Conservation (phyloP, 1,284 basidiomycete genomes). For the Sanghuangporus baumii region DNA sequence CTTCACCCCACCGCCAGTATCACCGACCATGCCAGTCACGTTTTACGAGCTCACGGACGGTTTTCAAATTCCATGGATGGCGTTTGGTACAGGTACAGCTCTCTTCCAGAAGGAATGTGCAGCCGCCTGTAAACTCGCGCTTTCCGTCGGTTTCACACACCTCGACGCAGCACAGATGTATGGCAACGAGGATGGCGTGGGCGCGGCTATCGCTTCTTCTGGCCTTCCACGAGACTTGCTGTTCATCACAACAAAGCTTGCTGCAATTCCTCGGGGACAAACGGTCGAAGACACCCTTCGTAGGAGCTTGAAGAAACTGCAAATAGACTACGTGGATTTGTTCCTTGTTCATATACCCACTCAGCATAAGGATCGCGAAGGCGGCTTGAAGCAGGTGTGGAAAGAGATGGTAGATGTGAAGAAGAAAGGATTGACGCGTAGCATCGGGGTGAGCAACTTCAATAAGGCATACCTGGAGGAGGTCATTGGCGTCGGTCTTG, state of each 20-base stretch:
- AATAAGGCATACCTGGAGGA: slow-evolving; percentile 58
- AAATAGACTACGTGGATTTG: slow-evolving; percentile 66
- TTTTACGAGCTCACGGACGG: slow-evolving; percentile 2
- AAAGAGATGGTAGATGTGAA: slow-evolving; percentile 65
- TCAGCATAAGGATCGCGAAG: slow-evolving; percentile 27
- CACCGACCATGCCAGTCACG: neutral
- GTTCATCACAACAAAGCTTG: slow-evolving; percentile 65
- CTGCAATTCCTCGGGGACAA: slow-evolving; percentile 32
- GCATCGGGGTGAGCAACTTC: slow-evolving; percentile 86
- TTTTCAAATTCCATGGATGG: slow-evolving; percentile 30
- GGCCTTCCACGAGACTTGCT: slow-evolving; percentile 51
- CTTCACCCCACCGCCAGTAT: neutral
- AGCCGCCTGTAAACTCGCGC: slow-evolving; percentile 43
- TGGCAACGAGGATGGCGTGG: slow-evolving; percentile 53
- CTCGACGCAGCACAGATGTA: slow-evolving; percentile 71
- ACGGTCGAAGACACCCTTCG: slow-evolving; percentile 47
- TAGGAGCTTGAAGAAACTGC: slow-evolving; percentile 54
- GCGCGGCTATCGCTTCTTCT: slow-evolving; percentile 39
- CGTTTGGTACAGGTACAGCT: slow-evolving; percentile 66
- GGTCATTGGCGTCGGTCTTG: slow-evolving; percentile 49
- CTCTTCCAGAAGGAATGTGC: slow-evolving; percentile 48
- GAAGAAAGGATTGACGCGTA: slow-evolving; percentile 61
- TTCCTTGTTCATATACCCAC: slow-evolving; percentile 70
- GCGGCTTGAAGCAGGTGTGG: slow-evolving; percentile 57
- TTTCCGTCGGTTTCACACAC: slow-evolving; percentile 59